Conservation (phyloP, 768 basidiomycete species). For the Gymnopilus dilepis region DNA sequence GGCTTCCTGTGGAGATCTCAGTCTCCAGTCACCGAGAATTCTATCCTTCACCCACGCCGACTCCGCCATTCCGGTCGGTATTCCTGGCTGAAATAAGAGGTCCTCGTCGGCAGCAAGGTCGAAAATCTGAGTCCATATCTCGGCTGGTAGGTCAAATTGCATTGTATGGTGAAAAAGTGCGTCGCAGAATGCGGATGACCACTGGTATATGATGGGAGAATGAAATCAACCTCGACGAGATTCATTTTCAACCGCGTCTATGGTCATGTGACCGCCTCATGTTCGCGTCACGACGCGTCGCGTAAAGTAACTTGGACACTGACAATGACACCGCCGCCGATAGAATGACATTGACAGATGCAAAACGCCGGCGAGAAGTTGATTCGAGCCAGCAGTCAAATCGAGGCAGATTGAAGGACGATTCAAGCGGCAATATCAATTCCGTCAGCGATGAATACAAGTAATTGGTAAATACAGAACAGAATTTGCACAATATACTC, state of each 20-base stretch:
- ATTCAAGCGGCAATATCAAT: too few relatives aligned
- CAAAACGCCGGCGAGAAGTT: too few relatives aligned
- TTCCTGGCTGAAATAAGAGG: slow-evolving; percentile 61
- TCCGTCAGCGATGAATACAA: too few relatives aligned
- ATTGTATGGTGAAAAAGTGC: not conserved
- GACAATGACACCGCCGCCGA: too few relatives aligned
- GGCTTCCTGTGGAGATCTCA: slow-evolving; percentile 65
- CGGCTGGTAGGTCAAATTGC: slow-evolving; percentile 57
- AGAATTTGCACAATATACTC: too few relatives aligned
- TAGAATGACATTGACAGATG: not conserved
- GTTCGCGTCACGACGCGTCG: slow-evolving; percentile 3
- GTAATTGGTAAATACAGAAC: too few relatives aligned
- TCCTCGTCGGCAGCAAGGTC: slow-evolving; percentile 75
- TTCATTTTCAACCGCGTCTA: slow-evolving; percentile 1
- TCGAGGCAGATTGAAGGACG: too few relatives aligned
- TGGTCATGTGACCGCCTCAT: not conserved
- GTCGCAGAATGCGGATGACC: not conserved
- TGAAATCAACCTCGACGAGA: not conserved
- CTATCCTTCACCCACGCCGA: slow-evolving; percentile 66
- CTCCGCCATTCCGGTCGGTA: slow-evolving; percentile 67
- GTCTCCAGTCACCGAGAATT: slow-evolving; percentile 53
- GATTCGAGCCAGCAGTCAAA: too few relatives aligned
- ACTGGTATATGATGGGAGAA: not conserved
- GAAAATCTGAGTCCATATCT: slow-evolving; percentile 75
- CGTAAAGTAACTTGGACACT: not conserved